These are phyloP conservation scores for Acer saccharum DNA, from an alignment of 345 rosid species.

Conservation along the genomic window DNA sequence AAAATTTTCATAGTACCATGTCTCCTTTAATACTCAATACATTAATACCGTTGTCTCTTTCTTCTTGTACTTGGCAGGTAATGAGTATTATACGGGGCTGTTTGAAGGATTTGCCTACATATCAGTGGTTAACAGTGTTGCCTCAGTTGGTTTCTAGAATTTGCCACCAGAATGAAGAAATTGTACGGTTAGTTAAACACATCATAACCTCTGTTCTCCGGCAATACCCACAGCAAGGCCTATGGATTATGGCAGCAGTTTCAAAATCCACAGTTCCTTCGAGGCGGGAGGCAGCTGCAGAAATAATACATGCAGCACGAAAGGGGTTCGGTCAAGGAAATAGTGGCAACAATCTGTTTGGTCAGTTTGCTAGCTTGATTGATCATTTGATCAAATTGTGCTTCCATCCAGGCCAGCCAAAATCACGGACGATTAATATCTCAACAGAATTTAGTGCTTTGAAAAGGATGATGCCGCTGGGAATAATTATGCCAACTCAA, in stretches of 20 bases:
- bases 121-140: slow-evolving; percentile 92
- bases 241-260: slow-evolving; percentile 98
- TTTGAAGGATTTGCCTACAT: slow-evolving; percentile 93
- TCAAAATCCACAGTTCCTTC: slow-evolving; percentile 93
- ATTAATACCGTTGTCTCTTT: slow-evolving; percentile 7
- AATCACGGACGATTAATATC: slow-evolving; percentile 75
- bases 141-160: slow-evolving; percentile 98
- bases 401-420: slow-evolving; percentile 87
- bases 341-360: slow-evolving; percentile 70
- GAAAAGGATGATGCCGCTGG: slow-evolving; percentile 97
- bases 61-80: slow-evolving; percentile 52
- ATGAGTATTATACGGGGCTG: slow-evolving; percentile 87
- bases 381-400: slow-evolving; percentile 92
- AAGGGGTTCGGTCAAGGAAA: slow-evolving; percentile 76
- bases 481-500: slow-evolving; percentile 89
- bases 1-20: background rate
- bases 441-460: slow-evolving; percentile 95
- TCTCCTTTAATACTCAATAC: slow-evolving; percentile 10
- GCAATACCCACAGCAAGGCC: slow-evolving; percentile 91
- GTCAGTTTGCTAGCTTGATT: slow-evolving; percentile 83
- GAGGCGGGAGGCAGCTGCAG: slow-evolving; percentile 94
- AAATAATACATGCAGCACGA: slow-evolving; percentile 86
- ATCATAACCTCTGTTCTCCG: slow-evolving; percentile 83
- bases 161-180: slow-evolving; percentile 93
- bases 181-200: slow-evolving; percentile 72